Conservation (phyloP, 805 yeast species). For the Tetrapisispora namnaoensis region DNA sequence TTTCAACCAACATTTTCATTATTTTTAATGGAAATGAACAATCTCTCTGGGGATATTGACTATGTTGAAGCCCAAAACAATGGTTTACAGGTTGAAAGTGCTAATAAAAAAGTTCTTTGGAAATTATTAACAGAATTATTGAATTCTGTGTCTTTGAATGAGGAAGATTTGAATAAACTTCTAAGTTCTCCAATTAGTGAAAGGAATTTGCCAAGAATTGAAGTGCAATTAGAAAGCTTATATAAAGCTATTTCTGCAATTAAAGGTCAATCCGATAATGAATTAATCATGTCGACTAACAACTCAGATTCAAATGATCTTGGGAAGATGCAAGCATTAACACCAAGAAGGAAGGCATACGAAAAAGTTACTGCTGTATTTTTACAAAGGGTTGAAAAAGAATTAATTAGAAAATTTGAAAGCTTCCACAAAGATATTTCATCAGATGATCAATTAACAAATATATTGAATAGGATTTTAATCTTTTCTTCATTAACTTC, state of each 20-base stretch:
- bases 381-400: constrained; percentile 35
- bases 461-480: constrained; percentile 33
- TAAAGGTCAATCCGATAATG: constrained; percentile 35
- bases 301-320: constrained; percentile 29
- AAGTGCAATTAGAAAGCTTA: constrained; percentile 44
- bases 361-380: constrained; percentile 47
- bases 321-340: constrained; percentile 61
- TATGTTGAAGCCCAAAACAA: constrained; percentile 65
- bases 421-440: constrained; percentile 27
- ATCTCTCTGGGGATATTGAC: constrained; percentile 58
- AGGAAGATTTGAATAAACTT: constrained; percentile 40
- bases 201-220: constrained; percentile 40
- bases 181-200: constrained; percentile 40
- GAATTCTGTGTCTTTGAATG: constrained; percentile 59
- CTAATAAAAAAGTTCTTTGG: constrained; percentile 69
- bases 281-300: neutral
- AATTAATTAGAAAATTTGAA: constrained; percentile 36
- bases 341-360: constrained; percentile 52
- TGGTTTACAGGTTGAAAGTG: constrained; percentile 74
- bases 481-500: constrained; percentile 41
- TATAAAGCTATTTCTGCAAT: constrained; percentile 59
- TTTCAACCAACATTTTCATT: constrained; percentile 46
- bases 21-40: constrained; percentile 51
- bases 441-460: constrained; percentile 22
- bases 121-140: constrained; percentile 60